phyloP scores from a whole-genome alignment of 345 rosid species.

The Ceriops zippeliana region DNA sequence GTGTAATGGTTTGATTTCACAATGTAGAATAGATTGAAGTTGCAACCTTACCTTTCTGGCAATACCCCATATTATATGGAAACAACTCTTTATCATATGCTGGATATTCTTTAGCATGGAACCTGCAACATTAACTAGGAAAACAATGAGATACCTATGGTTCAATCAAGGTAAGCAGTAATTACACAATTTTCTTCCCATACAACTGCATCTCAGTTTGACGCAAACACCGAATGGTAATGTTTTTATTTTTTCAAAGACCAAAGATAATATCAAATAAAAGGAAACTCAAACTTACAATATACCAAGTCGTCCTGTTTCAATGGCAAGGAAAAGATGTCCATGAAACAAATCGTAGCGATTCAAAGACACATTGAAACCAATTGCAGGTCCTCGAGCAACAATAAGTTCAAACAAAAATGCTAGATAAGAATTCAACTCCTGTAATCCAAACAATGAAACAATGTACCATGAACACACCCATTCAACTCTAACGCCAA shows the following conservation, averaged over 20 bases:
- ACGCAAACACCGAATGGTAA: no score
- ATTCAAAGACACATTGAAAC: conserved; percentile 55
- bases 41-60: conserved; percentile 62
- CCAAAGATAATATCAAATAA: not conserved
- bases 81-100: conserved; percentile 59
- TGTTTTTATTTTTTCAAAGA: no score
- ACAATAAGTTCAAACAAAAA: conserved; percentile 69
- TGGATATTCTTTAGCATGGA: conserved; percentile 95
- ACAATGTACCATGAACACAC: not conserved
- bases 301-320: conserved; percentile 73
- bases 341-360: conserved; percentile 91
- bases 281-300: conserved; percentile 45
- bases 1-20: not conserved
- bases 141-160: not conserved
- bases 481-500: no score
- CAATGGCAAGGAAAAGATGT: conserved; percentile 60
- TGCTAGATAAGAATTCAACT: conserved; percentile 61
- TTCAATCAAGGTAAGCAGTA: not conserved
- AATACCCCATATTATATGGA: conserved; percentile 79
- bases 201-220: no score
- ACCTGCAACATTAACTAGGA: conserved; percentile 38
- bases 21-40: not conserved
- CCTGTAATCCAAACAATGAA: conserved; percentile 41
- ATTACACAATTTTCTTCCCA: not conserved
- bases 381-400: conserved; percentile 62